Evolutionary conservation across 1,284 basidiomycete genomes (phyloP).

Genomic region (Amylostereum areolatum): DNA sequence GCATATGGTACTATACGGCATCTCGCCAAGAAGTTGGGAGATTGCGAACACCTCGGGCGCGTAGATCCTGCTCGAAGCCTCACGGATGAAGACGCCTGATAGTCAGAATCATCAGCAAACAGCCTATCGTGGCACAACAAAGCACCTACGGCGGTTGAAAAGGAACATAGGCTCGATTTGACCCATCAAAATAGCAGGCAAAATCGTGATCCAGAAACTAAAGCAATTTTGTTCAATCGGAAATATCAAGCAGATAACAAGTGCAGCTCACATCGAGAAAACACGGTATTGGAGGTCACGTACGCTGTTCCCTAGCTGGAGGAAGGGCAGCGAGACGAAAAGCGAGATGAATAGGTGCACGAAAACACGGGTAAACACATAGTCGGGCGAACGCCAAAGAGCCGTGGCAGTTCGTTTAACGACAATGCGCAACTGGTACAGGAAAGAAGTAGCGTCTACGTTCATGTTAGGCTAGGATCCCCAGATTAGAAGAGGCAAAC

Average conservation of each 20-base stretch:
- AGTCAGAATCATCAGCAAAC: not conserved
- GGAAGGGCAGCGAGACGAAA: constrained; percentile 79
- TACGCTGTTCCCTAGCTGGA: constrained; percentile 64
- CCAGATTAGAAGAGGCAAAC: constrained; percentile 36
- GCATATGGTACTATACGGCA: constrained; percentile 73
- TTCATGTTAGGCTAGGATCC: constrained; percentile 36
- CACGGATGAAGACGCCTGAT: constrained; percentile 13
- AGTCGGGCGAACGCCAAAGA: constrained; percentile 83
- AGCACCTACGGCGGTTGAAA: constrained; percentile 55
- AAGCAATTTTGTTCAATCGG: not conserved
- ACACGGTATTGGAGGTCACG: constrained; percentile 81
- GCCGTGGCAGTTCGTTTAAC: constrained; percentile 68
- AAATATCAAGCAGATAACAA: not conserved
- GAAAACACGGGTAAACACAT: constrained; percentile 80
- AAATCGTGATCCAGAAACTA: constrained; percentile 65
- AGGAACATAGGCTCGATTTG: constrained; percentile 89
- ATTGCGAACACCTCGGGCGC: constrained; percentile 82
- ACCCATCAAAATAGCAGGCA: constrained; percentile 73
- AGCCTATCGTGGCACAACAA: not conserved
- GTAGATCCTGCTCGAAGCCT: constrained; percentile 66
- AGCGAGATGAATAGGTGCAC: constrained; percentile 74
- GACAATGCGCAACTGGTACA: constrained; percentile 75
- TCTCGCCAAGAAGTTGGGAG: constrained; percentile 79
- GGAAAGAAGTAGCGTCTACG: constrained; percentile 71
- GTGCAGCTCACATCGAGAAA: constrained; percentile 57